Base-by-base conservation (phyloP, 306 rosid genomes). In the Gillenia trifoliata region DNA sequence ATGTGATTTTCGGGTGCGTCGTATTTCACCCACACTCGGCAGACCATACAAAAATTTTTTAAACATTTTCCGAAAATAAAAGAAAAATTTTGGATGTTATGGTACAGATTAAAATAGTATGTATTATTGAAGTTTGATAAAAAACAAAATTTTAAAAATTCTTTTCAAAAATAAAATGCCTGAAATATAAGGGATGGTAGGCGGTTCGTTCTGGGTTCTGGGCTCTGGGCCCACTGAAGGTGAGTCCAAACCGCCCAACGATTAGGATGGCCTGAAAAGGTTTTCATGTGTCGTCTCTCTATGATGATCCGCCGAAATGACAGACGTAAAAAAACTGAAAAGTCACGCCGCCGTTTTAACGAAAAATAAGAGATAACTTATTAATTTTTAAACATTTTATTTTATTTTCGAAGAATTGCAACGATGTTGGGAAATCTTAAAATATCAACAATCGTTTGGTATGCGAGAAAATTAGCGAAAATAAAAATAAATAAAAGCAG, bases 1-100 rank as follows among this genome's bases (percentile, higher is more conserved):
- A 54, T 66, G 87, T 80, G 79, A 84, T 56, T 33, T 38, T 8
- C 38, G 76, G 81, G 71, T 68, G 78, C n/a, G n/a, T n/a, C 61
- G 76, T 75, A 22, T 63, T 57, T 64, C 16, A 56, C 64, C 55
- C 61, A 19, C 70, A 6, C 76, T 61, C 75, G 17, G 3, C 30
- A 64, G 25, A 76, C 13, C 66, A 54, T 28, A 4, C 17, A 23
- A 41, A 3, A 0, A 1, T 74, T 74, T 29, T 15, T 4, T 5
- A 5, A 61, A 43, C 1, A 11, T 20, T 17, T 60, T 61, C 11
- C 57, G 28, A 10, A 49, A 47, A 11, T 19, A 40, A 17, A 43
- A 60, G 11, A 7, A 30, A 28, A 73, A 61, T 10, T 30, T n/a
- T n/a, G n/a, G n/a, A n/a, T n/a, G n/a, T n/a, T n/a, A n/a, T n/a